These are phyloP conservation scores for Fomitiporia mediterranea DNA, from an alignment of 1,284 basidiomycete species.

Conservation along the genomic window DNA sequence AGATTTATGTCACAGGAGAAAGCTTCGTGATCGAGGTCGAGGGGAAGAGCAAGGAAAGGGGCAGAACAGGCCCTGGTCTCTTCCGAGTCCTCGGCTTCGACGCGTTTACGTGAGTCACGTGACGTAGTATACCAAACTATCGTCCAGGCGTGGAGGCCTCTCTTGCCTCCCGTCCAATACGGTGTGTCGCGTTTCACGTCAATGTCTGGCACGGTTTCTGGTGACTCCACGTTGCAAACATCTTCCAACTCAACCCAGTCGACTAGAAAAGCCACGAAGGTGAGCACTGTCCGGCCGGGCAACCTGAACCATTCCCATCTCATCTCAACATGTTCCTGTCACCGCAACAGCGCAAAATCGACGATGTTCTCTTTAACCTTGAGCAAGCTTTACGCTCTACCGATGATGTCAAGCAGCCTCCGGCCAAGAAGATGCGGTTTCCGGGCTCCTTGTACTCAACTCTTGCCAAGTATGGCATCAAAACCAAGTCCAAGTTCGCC, in stretches of 20 bases:
- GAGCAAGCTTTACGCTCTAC: constrained; percentile 31
- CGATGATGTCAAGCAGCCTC: constrained; percentile 42
- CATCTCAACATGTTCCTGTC: background rate
- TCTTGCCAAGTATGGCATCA: constrained; percentile 69
- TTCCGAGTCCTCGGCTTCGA: too few relatives aligned
- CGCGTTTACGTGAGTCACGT: background rate
- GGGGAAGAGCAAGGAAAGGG: too few relatives aligned
- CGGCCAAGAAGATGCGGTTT: constrained; percentile 16
- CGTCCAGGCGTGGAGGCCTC: background rate
- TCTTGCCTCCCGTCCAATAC: background rate
- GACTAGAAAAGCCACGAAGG: constrained; percentile 27
- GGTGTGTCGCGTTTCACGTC: constrained; percentile 1
- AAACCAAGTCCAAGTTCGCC: constrained; percentile 23
- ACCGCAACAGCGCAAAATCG: constrained; percentile 56
- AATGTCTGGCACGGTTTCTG: background rate
- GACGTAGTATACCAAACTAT: background rate
- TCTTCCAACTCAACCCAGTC: background rate
- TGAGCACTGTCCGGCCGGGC: constrained; percentile 18
- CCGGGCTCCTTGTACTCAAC: constrained; percentile 59
- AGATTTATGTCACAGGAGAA: too few relatives aligned
- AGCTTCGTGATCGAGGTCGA: background rate
- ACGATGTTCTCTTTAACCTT: constrained; percentile 62
- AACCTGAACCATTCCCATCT: background rate
- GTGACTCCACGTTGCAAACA: background rate
- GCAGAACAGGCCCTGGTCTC: too few relatives aligned